Conservation (phyloP, 2,329 filamentous ascomycete genomes). For the Neopestalotiopsis clavispora region DNA sequence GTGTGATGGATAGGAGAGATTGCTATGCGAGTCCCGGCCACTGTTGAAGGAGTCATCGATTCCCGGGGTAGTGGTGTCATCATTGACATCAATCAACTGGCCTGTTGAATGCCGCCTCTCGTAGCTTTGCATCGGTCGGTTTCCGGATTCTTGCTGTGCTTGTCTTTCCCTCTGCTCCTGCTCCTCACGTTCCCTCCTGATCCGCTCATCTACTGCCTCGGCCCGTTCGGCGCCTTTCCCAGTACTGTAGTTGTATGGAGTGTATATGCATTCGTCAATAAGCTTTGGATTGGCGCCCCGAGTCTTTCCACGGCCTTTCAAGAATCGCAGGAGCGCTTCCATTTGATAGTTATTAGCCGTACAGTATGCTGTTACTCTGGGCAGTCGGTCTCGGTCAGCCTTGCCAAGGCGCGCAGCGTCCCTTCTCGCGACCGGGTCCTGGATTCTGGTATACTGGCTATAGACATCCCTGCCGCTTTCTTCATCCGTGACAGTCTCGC, state of each 20-base stretch:
- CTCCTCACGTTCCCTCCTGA: slow-evolving; percentile 34
- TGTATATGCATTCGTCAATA: slow-evolving; percentile 98
- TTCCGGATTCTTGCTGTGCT: slow-evolving; percentile 22
- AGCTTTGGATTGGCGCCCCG: slow-evolving; percentile 85
- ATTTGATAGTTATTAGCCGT: slow-evolving; percentile 91
- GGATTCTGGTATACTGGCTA: slow-evolving; percentile 96
- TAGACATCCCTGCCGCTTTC: slow-evolving; percentile 96
- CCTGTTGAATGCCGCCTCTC: slow-evolving; percentile 80
- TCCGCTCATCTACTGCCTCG: slow-evolving; percentile 40
- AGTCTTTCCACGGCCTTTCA: slow-evolving; percentile 82
- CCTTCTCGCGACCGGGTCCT: slow-evolving; percentile 89
- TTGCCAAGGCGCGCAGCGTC: slow-evolving; percentile 94
- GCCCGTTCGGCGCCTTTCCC: slow-evolving; percentile 38
- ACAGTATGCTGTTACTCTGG: slow-evolving; percentile 94
- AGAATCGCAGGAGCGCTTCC: slow-evolving; percentile 85
- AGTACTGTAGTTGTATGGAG: slow-evolving; percentile 80
- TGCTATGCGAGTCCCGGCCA: slow-evolving; percentile 38
- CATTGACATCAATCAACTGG: slow-evolving; percentile 50
- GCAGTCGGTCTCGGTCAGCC: slow-evolving; percentile 84
- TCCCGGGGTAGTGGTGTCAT: slow-evolving; percentile 37
- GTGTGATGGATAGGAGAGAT: slow-evolving; percentile 37
- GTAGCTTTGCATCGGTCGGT: slow-evolving; percentile 48
- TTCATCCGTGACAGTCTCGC: slow-evolving; percentile 76
- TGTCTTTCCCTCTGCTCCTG: slow-evolving; percentile 24
- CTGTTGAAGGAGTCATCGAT: slow-evolving; percentile 30